Evolutionary conservation across 306 rosid species (phyloP).

Genomic region (Senna siamea): DNA sequence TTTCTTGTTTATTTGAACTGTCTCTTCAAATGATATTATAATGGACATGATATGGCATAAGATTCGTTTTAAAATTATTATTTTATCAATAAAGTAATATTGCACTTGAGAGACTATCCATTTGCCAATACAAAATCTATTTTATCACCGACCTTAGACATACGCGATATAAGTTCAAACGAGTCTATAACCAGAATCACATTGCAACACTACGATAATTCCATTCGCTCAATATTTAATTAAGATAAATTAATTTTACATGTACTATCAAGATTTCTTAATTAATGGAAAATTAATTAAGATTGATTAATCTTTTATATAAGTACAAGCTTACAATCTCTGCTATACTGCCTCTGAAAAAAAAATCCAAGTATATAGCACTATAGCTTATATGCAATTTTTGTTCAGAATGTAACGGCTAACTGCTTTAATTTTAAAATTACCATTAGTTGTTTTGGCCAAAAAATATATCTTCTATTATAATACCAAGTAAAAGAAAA

Average conservation of each 20-base stretch:
- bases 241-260: not conserved
- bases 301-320: not conserved
- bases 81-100: not conserved
- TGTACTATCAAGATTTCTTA: not conserved
- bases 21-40: slow-evolving; percentile 5
- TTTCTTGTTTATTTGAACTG: slow-evolving; percentile 1
- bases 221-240: not conserved
- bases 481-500: too few species aligned
- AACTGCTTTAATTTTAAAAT: too few species aligned
- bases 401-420: too few species aligned
- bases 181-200: not conserved
- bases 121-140: not conserved
- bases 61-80: slow-evolving; percentile 23
- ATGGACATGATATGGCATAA: slow-evolving; percentile 14
- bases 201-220: not conserved
- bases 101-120: not conserved
- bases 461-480: too few species aligned
- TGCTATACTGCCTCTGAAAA: not conserved
- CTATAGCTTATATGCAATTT: too few species aligned
- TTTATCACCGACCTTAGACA: not conserved
- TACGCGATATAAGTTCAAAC: not conserved
- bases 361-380: not conserved
- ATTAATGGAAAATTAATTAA: not conserved
- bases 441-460: too few species aligned
- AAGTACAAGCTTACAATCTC: not conserved